Conservation (phyloP, 371 early-diverging fungal species). For the Scutellospora calospora region DNA sequence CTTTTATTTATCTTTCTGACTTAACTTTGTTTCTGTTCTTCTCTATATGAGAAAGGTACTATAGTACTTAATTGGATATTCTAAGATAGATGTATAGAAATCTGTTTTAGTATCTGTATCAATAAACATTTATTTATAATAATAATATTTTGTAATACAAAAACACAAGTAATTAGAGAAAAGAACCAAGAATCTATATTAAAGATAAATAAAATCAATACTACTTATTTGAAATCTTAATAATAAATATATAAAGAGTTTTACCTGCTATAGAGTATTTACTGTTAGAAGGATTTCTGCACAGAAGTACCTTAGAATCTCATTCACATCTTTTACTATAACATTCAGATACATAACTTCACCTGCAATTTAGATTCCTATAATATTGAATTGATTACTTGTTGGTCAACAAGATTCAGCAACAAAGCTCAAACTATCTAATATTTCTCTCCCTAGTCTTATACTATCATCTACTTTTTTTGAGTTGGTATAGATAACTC, state of each 20-base stretch:
- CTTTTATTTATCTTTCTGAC: too few species aligned
- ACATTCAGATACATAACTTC: neutral
- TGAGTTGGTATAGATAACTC: slow-evolving; percentile 6
- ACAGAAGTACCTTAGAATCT: slow-evolving; percentile 37
- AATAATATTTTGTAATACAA: too few species aligned
- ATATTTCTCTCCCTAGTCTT: slow-evolving; percentile 31
- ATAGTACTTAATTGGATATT: too few species aligned
- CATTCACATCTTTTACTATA: slow-evolving; percentile 21
- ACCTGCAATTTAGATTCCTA: slow-evolving; percentile 29
- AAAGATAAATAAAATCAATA: too few species aligned
- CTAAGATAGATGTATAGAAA: too few species aligned
- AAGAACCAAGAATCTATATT: too few species aligned
- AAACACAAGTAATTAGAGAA: too few species aligned
- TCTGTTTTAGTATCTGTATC: too few species aligned
- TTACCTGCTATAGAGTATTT: slow-evolving; percentile 17
- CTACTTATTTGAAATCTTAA: neutral
- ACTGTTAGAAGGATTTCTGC: slow-evolving; percentile 30
- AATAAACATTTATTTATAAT: too few species aligned
- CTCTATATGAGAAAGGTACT: too few species aligned
- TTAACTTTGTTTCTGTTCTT: too few species aligned
- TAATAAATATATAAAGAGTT: slow-evolving; percentile 15
- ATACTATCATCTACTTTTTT: slow-evolving; percentile 21
- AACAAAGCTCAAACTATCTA: slow-evolving; percentile 12
- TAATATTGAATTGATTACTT: slow-evolving; percentile 25
- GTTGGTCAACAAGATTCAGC: slow-evolving; percentile 1